These are phyloP conservation scores for Cadophora gregata DNA, from an alignment of 2,329 filamentous ascomycete species.

Conservation along the genomic window DNA sequence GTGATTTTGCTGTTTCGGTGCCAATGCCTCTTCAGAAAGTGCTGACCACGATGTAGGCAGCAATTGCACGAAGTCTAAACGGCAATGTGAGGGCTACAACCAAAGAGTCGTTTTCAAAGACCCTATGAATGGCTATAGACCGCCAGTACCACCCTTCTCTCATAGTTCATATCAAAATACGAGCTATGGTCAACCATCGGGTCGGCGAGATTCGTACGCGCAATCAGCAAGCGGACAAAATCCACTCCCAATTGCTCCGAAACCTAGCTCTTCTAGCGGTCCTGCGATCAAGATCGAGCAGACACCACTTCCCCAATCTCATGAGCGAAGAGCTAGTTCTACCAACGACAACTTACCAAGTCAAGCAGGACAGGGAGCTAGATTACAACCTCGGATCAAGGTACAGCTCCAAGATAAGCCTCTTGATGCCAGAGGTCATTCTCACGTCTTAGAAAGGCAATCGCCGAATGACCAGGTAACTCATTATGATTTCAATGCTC, in stretches of 20 bases:
- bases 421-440: conserved; percentile 31
- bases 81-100: conserved; percentile 83
- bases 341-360: not conserved
- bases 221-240: conserved; percentile 23
- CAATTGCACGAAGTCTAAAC: conserved; percentile 87
- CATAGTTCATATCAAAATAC: conserved; percentile 25
- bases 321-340: not conserved
- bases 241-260: conserved; percentile 22
- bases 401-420: conserved; percentile 12
- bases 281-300: not conserved
- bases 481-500: conserved; percentile 39
- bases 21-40: not conserved
- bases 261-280: conserved; percentile 20
- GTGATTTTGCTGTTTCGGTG: not conserved
- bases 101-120: conserved; percentile 83
- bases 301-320: conserved; percentile 4
- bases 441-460: conserved; percentile 4
- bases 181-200: conserved; percentile 28
- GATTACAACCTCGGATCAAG: conserved; percentile 4
- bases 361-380: not conserved
- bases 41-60: conserved; percentile 56
- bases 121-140: conserved; percentile 63
- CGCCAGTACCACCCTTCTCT: conserved; percentile 46
- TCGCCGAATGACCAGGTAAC: conserved; percentile 19
- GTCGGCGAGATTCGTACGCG: conserved; percentile 22